Evolutionary conservation across 2,329 filamentous ascomycete species (phyloP).

Genomic region (Pleurostoma richardsiae): DNA sequence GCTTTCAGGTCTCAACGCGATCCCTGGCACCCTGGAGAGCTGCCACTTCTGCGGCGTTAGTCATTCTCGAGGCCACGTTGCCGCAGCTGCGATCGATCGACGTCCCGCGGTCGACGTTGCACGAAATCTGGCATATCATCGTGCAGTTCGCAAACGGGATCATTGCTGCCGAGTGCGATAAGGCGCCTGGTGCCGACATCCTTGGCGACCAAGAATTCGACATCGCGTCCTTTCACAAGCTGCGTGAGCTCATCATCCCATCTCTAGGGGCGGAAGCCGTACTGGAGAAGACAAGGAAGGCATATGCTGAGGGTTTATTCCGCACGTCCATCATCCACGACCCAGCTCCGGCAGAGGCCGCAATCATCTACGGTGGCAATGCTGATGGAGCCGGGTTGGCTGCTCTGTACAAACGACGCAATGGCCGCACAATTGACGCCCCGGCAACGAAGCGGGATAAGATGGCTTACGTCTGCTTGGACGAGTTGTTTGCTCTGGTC

Average conservation of each 20-base stretch:
- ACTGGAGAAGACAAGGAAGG: slow-evolving; percentile 59
- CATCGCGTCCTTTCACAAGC: slow-evolving; percentile 63
- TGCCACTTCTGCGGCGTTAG: slow-evolving; percentile 66
- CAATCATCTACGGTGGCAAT: slow-evolving; percentile 46
- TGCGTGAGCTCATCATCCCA: slow-evolving; percentile 70
- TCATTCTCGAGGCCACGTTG: slow-evolving; percentile 63
- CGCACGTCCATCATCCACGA: slow-evolving; percentile 75
- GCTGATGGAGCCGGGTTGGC: slow-evolving; percentile 46
- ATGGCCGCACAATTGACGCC: slow-evolving; percentile 68
- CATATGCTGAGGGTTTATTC: slow-evolving; percentile 75
- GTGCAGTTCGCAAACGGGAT: slow-evolving; percentile 65
- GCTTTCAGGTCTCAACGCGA: slow-evolving; percentile 67
- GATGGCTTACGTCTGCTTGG: slow-evolving; percentile 77
- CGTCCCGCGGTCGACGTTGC: slow-evolving; percentile 38
- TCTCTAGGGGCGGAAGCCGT: slow-evolving; percentile 63
- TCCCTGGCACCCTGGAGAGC: slow-evolving; percentile 72
- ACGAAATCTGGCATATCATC: slow-evolving; percentile 66
- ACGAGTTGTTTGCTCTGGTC: slow-evolving; percentile 71
- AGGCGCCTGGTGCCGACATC: slow-evolving; percentile 43
- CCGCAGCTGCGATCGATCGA: slow-evolving; percentile 49
- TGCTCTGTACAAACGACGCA: slow-evolving; percentile 58
- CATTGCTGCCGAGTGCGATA: slow-evolving; percentile 56
- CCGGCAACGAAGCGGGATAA: slow-evolving; percentile 58
- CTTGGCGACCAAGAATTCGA: slow-evolving; percentile 75
- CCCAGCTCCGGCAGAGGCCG: slow-evolving; percentile 49